These are phyloP conservation scores for Erodium moschatum DNA, from an alignment of 441 rosid genomes.

Conservation along the genomic window DNA sequence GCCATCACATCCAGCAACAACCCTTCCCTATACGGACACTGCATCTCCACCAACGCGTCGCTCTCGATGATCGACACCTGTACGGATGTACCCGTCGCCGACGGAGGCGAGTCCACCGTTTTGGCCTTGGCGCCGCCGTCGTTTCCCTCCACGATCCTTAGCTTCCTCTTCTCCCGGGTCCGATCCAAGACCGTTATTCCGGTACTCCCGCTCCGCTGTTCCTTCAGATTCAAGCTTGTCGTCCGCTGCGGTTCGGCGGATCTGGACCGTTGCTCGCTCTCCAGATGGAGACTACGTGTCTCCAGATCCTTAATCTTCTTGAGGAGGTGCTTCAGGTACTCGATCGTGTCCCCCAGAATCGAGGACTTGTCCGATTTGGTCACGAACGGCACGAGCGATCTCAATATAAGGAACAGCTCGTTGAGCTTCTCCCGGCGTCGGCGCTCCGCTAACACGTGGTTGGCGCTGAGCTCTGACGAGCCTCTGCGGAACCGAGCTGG, in stretches of 20 bases:
- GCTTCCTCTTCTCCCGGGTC: slow-evolving; percentile 39
- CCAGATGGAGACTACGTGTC: slow-evolving; percentile 42
- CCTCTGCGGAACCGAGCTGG: slow-evolving; percentile 35
- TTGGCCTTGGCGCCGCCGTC: slow-evolving; percentile 20
- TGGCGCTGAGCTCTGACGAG: slow-evolving; percentile 44
- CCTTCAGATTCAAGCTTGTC: too few relatives aligned
- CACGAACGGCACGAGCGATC: slow-evolving; percentile 83
- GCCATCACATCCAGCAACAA: slow-evolving; percentile 66
- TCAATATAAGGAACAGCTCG: slow-evolving; percentile 59
- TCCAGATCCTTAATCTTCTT: slow-evolving; percentile 72
- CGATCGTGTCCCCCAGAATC: slow-evolving; percentile 81
- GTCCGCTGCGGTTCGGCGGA: neutral
- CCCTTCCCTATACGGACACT: slow-evolving; percentile 62
- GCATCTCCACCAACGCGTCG: slow-evolving; percentile 68
- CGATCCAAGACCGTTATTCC: neutral
- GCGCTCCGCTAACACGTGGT: slow-evolving; percentile 83
- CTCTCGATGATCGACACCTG: slow-evolving; percentile 88
- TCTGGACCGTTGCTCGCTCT: slow-evolving; percentile 29
- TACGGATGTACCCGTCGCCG: slow-evolving; percentile 26
- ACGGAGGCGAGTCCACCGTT: neutral
- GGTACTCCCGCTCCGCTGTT: slow-evolving; percentile 6
- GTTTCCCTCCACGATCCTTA: slow-evolving; percentile 37
- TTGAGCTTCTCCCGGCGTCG: slow-evolving; percentile 89
- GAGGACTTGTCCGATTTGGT: slow-evolving; percentile 96
- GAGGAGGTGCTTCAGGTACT: slow-evolving; percentile 72